Percentiles rank a stretch among this genome's conserved stretches.
phyloP scores from a whole-genome alignment of 140 eudicot genomes.

The Erigeron philadelphicus region DNA sequence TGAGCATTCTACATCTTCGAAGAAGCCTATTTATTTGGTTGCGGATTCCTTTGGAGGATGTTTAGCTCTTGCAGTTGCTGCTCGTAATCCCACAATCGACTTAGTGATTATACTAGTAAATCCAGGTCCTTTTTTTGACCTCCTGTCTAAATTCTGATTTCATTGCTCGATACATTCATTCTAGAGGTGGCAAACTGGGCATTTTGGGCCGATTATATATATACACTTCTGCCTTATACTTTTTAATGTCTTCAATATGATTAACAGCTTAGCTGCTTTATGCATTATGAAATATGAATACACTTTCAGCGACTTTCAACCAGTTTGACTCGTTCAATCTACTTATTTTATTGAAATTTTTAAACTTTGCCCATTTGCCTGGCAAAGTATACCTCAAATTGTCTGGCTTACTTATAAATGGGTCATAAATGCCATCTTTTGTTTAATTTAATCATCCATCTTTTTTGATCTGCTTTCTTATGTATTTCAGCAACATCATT shows the following conservation, averaged over 20 bases:
- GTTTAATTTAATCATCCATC: conserved; percentile 10
- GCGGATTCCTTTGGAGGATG: conserved; percentile 85
- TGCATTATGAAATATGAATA: no score
- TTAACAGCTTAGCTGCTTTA: no score
- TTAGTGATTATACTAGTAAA: conserved; percentile 54
- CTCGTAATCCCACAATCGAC: conserved; percentile 57
- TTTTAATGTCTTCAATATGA: no score
- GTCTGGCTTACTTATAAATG: not conserved
- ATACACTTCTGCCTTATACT: no score
- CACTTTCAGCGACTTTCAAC: no score
- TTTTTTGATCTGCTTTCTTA: conserved; percentile 15
- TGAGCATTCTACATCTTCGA: conserved; percentile 48
- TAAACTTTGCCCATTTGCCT: no score
- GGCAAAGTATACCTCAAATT: no score
- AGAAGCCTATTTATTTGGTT: conserved; percentile 64
- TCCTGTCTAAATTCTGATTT: not conserved
- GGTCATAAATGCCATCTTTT: not conserved
- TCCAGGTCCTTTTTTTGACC: conserved; percentile 43
- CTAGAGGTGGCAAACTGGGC: conserved; percentile 3
- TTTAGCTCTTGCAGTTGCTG: conserved; percentile 70
- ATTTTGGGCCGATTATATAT: not conserved
- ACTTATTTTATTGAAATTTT: no score
- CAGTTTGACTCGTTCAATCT: no score
- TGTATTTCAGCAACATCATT: conserved; percentile 57
- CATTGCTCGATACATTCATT: not conserved